A percentile compares a stretch with the other conserved stretches of the same genome.
phyloP scores from a whole-genome alignment of 148 eudicot species.

The Chenopodium berlandieri region DNA sequence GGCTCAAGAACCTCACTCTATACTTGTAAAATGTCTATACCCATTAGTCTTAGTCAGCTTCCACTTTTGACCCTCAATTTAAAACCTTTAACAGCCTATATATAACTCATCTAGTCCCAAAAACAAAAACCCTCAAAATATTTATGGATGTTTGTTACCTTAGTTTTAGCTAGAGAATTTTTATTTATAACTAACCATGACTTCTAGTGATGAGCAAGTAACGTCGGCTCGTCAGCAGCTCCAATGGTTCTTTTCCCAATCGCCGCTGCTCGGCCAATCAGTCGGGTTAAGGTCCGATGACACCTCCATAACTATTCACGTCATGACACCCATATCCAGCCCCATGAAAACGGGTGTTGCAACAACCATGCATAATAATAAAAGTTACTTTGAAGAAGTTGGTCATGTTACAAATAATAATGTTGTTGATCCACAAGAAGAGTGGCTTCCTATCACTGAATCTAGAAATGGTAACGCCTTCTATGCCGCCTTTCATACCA shows the following conservation, averaged over 20 bases:
- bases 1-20: background rate
- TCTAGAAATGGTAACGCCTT: slow-evolving; percentile 67
- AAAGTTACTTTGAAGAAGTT: slow-evolving; percentile 37
- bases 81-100: background rate
- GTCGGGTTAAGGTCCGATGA: background rate
- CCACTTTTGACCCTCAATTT: background rate
- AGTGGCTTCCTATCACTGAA: slow-evolving; percentile 84
- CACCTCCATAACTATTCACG: slow-evolving; percentile 27
- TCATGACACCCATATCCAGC: slow-evolving; percentile 40
- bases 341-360: slow-evolving; percentile 45
- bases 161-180: background rate
- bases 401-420: slow-evolving; percentile 41
- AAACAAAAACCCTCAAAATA: background rate
- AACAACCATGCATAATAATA: slow-evolving; percentile 30
- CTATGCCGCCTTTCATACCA: slow-evolving; percentile 74
- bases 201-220: slow-evolving; percentile 5
- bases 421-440: slow-evolving; percentile 51
- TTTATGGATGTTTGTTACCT: background rate
- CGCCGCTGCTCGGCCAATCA: background rate
- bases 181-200: background rate
- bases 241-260: slow-evolving; percentile 12
- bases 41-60: background rate
- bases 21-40: background rate
- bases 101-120: background rate
- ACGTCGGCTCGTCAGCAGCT: background rate